These are phyloP conservation scores for Acanthamoeba royreba DNA, from an alignment of 208 protist genomes.

Conservation along the genomic window DNA sequence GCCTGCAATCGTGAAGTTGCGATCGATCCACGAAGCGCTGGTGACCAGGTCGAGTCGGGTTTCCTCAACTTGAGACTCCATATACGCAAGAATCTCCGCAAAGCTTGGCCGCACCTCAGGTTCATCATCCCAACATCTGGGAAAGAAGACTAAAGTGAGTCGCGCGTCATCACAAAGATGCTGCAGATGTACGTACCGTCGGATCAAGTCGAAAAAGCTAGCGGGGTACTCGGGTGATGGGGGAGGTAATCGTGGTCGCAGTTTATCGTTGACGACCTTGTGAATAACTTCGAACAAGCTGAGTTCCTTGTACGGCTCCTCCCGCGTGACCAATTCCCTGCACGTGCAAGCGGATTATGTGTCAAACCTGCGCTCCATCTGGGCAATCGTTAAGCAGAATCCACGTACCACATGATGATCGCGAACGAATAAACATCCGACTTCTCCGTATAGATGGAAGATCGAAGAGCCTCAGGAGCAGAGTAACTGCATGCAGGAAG, in stretches of 20 bases:
- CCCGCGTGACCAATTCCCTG: not conserved
- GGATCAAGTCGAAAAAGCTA: not conserved
- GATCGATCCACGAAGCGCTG: not conserved
- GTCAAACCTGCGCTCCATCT: not conserved
- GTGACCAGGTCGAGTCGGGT: not conserved
- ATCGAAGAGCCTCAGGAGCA: not conserved
- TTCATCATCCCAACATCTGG: not conserved
- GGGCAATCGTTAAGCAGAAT: not conserved
- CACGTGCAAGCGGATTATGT: no score
- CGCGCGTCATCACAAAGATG: not conserved
- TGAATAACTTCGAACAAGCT: not conserved
- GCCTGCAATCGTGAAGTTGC: not conserved
- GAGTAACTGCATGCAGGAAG: no score
- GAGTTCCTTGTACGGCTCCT: not conserved
- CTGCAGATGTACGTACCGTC: not conserved
- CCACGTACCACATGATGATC: not conserved
- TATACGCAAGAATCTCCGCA: not conserved
- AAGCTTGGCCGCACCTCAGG: not conserved
- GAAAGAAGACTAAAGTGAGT: not conserved
- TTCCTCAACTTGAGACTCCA: not conserved
- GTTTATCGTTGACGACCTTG: not conserved
- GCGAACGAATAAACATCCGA: not conserved
- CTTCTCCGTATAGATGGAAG: not conserved
- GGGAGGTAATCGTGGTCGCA: not conserved
- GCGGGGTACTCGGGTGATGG: not conserved